Evolutionary conservation across 2,329 filamentous ascomycete genomes (phyloP).

Genomic region (Claviceps pusilla): DNA sequence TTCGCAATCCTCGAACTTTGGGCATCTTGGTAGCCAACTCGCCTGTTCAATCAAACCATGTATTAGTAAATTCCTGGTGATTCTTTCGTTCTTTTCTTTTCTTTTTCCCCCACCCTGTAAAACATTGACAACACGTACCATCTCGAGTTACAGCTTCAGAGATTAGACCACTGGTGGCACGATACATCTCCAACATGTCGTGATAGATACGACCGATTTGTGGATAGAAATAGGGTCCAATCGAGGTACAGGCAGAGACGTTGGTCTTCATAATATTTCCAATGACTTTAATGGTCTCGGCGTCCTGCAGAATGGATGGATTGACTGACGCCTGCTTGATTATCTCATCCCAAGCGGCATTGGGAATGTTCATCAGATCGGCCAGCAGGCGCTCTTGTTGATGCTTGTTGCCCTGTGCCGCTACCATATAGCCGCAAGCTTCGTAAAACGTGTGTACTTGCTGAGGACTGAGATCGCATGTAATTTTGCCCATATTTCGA

Average conservation of each 20-base stretch:
- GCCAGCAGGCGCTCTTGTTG: slow-evolving; percentile 82
- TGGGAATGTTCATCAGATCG: slow-evolving; percentile 87
- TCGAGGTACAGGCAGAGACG: slow-evolving; percentile 92
- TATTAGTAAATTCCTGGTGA: not conserved
- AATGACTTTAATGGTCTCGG: slow-evolving; percentile 94
- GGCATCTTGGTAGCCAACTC: slow-evolving; percentile 95
- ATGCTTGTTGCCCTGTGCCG: slow-evolving; percentile 86
- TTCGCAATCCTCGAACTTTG: slow-evolving; percentile 83
- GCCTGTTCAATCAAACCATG: slow-evolving; percentile 30
- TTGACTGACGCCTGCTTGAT: slow-evolving; percentile 77
- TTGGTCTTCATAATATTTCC: slow-evolving; percentile 99
- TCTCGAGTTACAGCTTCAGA: slow-evolving; percentile 80
- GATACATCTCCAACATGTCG: slow-evolving; percentile 98
- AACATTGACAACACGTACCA: slow-evolving; percentile 36
- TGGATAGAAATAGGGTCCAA: slow-evolving; percentile 93
- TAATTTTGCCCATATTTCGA: slow-evolving; percentile 87
- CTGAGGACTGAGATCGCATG: slow-evolving; percentile 83
- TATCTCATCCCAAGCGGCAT: slow-evolving; percentile 88
- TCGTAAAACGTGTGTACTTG: slow-evolving; percentile 99
- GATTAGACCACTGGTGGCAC: slow-evolving; percentile 88
- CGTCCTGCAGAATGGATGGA: slow-evolving; percentile 74
- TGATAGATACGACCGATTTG: slow-evolving; percentile 96
- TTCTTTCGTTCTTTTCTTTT: not conserved
- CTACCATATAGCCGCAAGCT: slow-evolving; percentile 98
- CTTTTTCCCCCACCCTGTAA: slow-evolving; percentile 7